phyloP scores from a whole-genome alignment of 345 rosid genomes.

The Ceriops zippeliana region DNA sequence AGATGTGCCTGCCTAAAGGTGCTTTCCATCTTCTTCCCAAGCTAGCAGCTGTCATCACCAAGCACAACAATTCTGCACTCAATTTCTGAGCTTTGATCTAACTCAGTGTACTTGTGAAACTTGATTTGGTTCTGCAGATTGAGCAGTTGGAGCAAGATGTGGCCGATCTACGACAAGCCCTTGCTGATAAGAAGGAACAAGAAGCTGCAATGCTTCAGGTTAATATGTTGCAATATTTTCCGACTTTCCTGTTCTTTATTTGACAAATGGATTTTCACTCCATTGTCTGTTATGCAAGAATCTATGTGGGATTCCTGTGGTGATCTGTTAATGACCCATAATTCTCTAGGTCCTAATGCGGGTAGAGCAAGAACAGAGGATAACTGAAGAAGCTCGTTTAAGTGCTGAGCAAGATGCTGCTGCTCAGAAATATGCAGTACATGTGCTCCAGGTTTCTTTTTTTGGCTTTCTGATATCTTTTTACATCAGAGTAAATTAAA shows the following conservation, averaged over 20 bases:
- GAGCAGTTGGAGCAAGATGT: slow-evolving; percentile 74
- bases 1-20: background rate
- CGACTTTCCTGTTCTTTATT: background rate
- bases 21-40: slow-evolving; percentile 10
- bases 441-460: slow-evolving; percentile 60
- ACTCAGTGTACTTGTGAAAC: slow-evolving; percentile 15
- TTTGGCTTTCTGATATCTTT: slow-evolving; percentile 1
- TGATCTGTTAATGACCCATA: slow-evolving; percentile 4
- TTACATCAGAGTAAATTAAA: background rate
- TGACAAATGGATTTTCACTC: slow-evolving; percentile 1
- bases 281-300: background rate
- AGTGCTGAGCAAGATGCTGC: slow-evolving; percentile 76
- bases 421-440: slow-evolving; percentile 58
- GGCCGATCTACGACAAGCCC: slow-evolving; percentile 47
- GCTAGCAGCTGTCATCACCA: slow-evolving; percentile 1
- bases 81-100: slow-evolving; percentile 15
- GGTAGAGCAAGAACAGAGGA: slow-evolving; percentile 81
- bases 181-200: slow-evolving; percentile 79
- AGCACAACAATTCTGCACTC: background rate
- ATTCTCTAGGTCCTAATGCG: slow-evolving; percentile 64
- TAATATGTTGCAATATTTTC: background rate
- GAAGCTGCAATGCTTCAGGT: slow-evolving; percentile 86
- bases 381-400: slow-evolving; percentile 86
- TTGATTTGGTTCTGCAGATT: slow-evolving; percentile 42
- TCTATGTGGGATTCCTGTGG: slow-evolving; percentile 2